Evolutionary conservation across 139 green algal genomes (phyloP), one percentile per base, ranked within the genome.

Genomic region (Coccomyxa sp.): DNA sequence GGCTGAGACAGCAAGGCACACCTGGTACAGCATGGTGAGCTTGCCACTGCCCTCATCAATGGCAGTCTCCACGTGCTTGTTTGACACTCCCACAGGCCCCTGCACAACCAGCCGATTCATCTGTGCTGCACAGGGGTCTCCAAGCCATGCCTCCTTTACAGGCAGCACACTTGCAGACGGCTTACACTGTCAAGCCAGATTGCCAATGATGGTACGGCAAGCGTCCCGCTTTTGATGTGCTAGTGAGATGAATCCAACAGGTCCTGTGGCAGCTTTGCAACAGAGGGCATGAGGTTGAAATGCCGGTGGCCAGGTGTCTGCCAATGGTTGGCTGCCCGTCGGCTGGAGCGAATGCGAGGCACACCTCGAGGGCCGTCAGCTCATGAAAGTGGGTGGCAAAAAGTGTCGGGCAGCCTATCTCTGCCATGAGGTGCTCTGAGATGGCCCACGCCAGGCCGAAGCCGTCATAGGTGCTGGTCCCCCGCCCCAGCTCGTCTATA

Each of bases 321-420:
- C n/a, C n/a, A n/a, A n/a, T n/a, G n/a, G n/a, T n/a, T n/a, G n/a
- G n/a, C n/a, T n/a, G n/a, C n/a, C n/a, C n/a, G n/a, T n/a, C n/a
- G n/a, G n/a, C n/a, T n/a, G n/a, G n/a, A n/a, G n/a, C n/a, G n/a
- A n/a, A n/a, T n/a, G n/a, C n/a, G 1, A 36, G 64, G 29, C 4
- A 34, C 71, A 83, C 89, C 69, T 78, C 69, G 24, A 98, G 87
- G 54, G 89, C 89, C 3, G 95, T 98, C 39, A 99, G 91, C 88
- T 99, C 96, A 84, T 98, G 94, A 84, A 99, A 99, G 88, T 99
- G 96, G 14, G 95, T 99, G 16, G 94, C 94, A 82, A 98, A 98
- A 10, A 98, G 86, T 6, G 89, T 93, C 18, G 95, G 89, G n/a
- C 86, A 89, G 38, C 87, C 85, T 39, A 88, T 82, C 24, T 68